Percentiles rank a stretch among this genome's conserved stretches.
Conservation (phyloP, 805 yeast species). For the Barnettozyma wickerhamii region DNA sequence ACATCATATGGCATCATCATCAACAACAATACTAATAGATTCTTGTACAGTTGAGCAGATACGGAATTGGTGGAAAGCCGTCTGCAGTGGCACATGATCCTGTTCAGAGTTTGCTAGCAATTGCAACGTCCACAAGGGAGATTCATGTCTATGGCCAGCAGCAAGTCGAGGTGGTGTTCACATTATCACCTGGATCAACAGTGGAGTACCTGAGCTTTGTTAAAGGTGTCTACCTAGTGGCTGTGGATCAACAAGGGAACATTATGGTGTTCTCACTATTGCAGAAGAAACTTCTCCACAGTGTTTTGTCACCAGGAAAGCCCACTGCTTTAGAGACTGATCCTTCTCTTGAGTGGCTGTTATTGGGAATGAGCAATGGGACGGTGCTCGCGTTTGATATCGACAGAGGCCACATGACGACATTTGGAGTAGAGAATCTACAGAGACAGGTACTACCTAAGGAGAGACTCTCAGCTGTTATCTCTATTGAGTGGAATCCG, state of each 20-base stretch:
- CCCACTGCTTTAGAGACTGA: constrained; percentile 73
- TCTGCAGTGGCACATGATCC: constrained; percentile 78
- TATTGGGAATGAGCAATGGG: constrained; percentile 79
- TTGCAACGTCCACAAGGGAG: constrained; percentile 66
- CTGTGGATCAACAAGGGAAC: constrained; percentile 55
- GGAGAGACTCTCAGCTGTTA: constrained; percentile 58
- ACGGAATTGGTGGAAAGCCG: constrained; percentile 64
- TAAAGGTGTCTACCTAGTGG: constrained; percentile 78
- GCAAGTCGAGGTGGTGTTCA: constrained; percentile 66
- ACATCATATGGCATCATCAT: neutral
- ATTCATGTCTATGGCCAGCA: constrained; percentile 82
- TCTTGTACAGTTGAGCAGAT: constrained; percentile 28
- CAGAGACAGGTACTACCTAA: constrained; percentile 59
- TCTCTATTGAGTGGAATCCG: constrained; percentile 76
- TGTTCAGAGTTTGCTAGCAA: constrained; percentile 78
- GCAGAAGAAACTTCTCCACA: constrained; percentile 54
- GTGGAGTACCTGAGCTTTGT: constrained; percentile 60
- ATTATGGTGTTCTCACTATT: constrained; percentile 69
- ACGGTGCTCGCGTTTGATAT: constrained; percentile 68
- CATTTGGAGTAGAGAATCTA: constrained; percentile 62
- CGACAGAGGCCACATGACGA: constrained; percentile 67
- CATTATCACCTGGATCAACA: constrained; percentile 43
- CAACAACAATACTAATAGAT: neutral
- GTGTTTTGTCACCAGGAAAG: constrained; percentile 57
- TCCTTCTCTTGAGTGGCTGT: constrained; percentile 84